A percentile compares a stretch with the other conserved stretches of the same genome.
These are phyloP conservation scores for Babesia gibsoni DNA, from an alignment of 169 alveolate genomes.

Conservation along the genomic window DNA sequence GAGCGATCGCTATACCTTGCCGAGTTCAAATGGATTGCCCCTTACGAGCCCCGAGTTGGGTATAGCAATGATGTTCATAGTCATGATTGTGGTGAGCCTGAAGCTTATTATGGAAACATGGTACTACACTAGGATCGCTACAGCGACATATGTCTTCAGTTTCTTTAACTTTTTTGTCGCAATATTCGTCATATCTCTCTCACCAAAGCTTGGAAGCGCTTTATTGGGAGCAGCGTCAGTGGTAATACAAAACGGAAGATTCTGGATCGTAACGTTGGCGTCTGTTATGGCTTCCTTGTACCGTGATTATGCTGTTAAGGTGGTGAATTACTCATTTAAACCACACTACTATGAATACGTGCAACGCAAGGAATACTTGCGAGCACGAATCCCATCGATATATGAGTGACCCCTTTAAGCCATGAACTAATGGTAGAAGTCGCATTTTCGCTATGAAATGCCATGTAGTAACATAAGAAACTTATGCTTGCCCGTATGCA, in stretches of 20 bases:
- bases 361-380: slow-evolving; percentile 56
- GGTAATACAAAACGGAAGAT: slow-evolving; percentile 29
- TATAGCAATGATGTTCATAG: slow-evolving; percentile 54
- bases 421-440: background rate
- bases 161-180: slow-evolving; percentile 53
- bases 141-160: slow-evolving; percentile 60
- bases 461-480: too few species aligned
- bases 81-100: slow-evolving; percentile 70
- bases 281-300: slow-evolving; percentile 44
- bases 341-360: slow-evolving; percentile 61
- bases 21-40: slow-evolving; percentile 59
- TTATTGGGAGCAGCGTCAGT: slow-evolving; percentile 34
- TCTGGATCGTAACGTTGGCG: slow-evolving; percentile 46
- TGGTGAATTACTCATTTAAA: slow-evolving; percentile 49
- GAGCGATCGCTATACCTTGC: slow-evolving; percentile 62
- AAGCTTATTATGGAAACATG: slow-evolving; percentile 76
- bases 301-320: slow-evolving; percentile 52
- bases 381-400: too few species aligned
- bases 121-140: slow-evolving; percentile 62
- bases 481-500: background rate
- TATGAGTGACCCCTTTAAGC: too few species aligned
- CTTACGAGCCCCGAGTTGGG: slow-evolving; percentile 68
- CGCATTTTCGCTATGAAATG: background rate
- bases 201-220: slow-evolving; percentile 30
- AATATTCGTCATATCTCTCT: slow-evolving; percentile 20